Evolutionary conservation across 2,329 filamentous ascomycete species (phyloP).

Genomic region (Cadophora luteo-olivacea): DNA sequence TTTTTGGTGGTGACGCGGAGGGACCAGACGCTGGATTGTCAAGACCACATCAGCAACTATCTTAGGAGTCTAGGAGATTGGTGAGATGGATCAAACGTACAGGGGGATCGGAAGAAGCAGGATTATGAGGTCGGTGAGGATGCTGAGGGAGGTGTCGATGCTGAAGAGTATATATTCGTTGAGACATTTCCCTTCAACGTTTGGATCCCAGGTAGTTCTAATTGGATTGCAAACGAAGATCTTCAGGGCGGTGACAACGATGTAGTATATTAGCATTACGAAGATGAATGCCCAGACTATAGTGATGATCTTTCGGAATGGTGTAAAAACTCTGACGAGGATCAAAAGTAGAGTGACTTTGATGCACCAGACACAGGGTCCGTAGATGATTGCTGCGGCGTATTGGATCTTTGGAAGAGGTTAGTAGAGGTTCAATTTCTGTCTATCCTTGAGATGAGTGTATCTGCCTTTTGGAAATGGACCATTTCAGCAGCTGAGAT

Average conservation of each 20-base stretch:
- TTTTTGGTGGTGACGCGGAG: background rate
- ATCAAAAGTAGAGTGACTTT: conserved; percentile 16
- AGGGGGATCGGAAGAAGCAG: conserved; percentile 1
- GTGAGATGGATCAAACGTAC: background rate
- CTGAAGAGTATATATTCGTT: background rate
- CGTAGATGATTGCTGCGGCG: background rate
- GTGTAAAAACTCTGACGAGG: background rate
- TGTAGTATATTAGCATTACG: background rate
- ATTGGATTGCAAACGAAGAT: background rate
- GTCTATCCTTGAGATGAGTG: too few species aligned
- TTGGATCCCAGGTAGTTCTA: background rate
- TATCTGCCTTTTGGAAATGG: too few species aligned
- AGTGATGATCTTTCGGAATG: background rate
- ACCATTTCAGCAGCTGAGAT: too few species aligned
- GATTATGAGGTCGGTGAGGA: background rate
- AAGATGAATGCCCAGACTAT: background rate
- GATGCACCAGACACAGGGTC: background rate
- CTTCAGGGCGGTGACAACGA: background rate
- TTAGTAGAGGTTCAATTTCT: too few species aligned
- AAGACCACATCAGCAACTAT: background rate
- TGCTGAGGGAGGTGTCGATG: background rate
- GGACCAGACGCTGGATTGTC: background rate
- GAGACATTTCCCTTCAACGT: background rate
- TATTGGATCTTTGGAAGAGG: background rate
- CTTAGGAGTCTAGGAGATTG: too few species aligned